Evolutionary conservation across 108 stramenopile species (phyloP).

Genomic region (Chaetoceros muelleri): DNA sequence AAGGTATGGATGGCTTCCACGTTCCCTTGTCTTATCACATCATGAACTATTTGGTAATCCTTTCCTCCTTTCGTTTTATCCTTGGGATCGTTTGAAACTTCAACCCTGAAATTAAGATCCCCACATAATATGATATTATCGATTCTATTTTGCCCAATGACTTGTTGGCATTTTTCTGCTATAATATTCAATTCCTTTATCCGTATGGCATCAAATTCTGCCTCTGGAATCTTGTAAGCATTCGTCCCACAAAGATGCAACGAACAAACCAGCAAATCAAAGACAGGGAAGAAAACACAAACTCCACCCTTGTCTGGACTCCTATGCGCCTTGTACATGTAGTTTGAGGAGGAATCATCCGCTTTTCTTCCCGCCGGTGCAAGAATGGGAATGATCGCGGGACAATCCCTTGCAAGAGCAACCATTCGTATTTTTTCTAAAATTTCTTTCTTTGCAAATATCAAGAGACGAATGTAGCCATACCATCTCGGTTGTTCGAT

Average conservation of each 20-base stretch:
- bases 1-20: not conserved
- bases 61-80: not conserved
- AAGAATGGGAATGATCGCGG: not conserved
- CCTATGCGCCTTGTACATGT: not conserved
- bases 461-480: not conserved
- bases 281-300: not conserved
- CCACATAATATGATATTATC: not conserved
- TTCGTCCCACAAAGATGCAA: not conserved
- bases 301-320: not conserved
- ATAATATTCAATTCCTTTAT: not conserved
- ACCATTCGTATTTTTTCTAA: not conserved
- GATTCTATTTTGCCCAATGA: not conserved
- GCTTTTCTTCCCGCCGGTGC: not conserved
- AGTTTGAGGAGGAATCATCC: not conserved
- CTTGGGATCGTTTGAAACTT: not conserved
- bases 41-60: not conserved
- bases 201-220: not conserved
- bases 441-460: not conserved
- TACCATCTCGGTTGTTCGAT: not conserved
- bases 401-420: not conserved
- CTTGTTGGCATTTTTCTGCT: not conserved
- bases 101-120: not conserved
- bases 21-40: not conserved
- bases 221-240: not conserved
- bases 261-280: not conserved